phyloP scores from a whole-genome alignment of 495 filamentous ascomycete species.

The Amphirosellinia nigrospora region DNA sequence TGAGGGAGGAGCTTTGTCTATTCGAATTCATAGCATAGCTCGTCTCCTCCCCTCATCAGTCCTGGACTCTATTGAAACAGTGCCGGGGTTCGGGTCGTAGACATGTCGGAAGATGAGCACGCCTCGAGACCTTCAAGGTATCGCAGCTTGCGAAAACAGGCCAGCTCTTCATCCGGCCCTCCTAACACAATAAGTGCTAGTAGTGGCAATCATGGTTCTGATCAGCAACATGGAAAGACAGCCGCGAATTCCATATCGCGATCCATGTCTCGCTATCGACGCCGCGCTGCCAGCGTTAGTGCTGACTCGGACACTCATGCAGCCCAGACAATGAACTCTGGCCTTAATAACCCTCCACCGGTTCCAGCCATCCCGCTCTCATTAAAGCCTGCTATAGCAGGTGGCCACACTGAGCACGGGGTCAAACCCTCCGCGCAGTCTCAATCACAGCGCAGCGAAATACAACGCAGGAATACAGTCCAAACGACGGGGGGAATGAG shows the following conservation, averaged over 20 bases:
- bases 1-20: background rate
- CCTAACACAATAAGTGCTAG: background rate
- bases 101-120: constrained; percentile 26
- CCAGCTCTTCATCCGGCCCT: background rate
- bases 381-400: constrained; percentile 24
- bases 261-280: constrained; percentile 67
- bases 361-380: constrained; percentile 38
- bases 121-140: constrained; percentile 21
- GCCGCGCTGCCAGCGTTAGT: constrained; percentile 38
- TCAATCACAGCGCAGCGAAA: constrained; percentile 33
- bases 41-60: background rate
- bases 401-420: background rate
- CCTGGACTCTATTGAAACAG: background rate
- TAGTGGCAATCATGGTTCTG: background rate
- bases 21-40: background rate
- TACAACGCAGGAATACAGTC: constrained; percentile 6
- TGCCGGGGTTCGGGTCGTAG: background rate
- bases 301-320: constrained; percentile 32
- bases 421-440: background rate
- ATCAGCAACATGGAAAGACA: constrained; percentile 26
- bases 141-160: constrained; percentile 24
- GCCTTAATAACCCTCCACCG: constrained; percentile 39
- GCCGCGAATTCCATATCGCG: constrained; percentile 49
- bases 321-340: constrained; percentile 38
- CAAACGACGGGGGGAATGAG: constrained; percentile 15